Conservation (phyloP, 1,139 yeast genomes). For the Yamadazyma taylorii region DNA sequence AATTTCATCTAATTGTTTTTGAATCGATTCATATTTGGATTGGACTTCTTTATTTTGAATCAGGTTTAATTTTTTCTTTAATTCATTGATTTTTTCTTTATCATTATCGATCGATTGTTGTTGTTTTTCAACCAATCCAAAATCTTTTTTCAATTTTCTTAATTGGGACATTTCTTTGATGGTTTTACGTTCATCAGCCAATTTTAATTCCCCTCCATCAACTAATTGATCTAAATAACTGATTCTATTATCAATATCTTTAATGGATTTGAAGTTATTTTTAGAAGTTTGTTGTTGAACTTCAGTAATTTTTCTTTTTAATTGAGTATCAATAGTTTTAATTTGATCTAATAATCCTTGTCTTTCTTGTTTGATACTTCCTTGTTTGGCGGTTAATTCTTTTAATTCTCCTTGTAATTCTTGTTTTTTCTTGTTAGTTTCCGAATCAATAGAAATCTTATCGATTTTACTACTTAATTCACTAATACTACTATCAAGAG, state of each 20-base stretch:
- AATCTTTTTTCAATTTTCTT: conserved; percentile 80
- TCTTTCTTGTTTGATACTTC: conserved; percentile 69
- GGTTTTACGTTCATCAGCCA: conserved; percentile 87
- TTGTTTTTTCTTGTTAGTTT: conserved; percentile 56
- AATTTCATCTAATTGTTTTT: conserved; percentile 61
- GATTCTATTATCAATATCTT: conserved; percentile 78
- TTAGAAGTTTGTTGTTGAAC: conserved; percentile 71
- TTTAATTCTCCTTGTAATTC: conserved; percentile 65
- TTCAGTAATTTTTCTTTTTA: conserved; percentile 78
- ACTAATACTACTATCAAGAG: conserved; percentile 54
- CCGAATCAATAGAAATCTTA: conserved; percentile 42
- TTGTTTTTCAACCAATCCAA: conserved; percentile 67
- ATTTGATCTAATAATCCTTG: conserved; percentile 69
- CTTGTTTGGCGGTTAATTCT: conserved; percentile 64
- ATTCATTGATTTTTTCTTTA: conserved; percentile 70
- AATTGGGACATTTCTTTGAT: conserved; percentile 84
- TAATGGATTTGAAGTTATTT: conserved; percentile 67
- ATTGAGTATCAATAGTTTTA: conserved; percentile 63
- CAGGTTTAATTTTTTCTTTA: conserved; percentile 66
- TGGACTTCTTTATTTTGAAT: conserved; percentile 66
- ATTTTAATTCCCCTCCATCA: conserved; percentile 76
- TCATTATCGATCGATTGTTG: conserved; percentile 83
- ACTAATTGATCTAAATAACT: conserved; percentile 69
- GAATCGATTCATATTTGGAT: conserved; percentile 59
- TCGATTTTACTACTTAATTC: conserved; percentile 46